These are phyloP conservation scores for Paraconiothyrium sp. DNA, from an alignment of 2,329 filamentous ascomycete species.

Conservation along the genomic window DNA sequence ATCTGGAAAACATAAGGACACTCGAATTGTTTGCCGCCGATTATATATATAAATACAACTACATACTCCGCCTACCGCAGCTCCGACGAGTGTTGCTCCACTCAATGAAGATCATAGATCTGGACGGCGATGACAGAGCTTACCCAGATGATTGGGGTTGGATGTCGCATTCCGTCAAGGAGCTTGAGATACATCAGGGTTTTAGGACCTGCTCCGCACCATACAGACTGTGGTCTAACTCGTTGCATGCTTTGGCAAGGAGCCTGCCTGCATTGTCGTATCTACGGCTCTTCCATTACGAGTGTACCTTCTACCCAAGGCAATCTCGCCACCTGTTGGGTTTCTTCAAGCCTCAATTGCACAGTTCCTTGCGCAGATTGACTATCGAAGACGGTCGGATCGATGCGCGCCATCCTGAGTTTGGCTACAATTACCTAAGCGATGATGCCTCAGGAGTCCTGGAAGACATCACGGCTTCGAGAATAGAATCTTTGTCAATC, in stretches of 20 bases:
- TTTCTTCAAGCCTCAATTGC: constrained; percentile 13
- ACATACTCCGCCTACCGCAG: constrained; percentile 19
- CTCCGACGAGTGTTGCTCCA: constrained; percentile 14
- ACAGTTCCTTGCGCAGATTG: constrained; percentile 12
- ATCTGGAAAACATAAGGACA: constrained; percentile 12
- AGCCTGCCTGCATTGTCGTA: constrained; percentile 15
- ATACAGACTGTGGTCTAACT: constrained; percentile 7
- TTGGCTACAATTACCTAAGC: neutral
- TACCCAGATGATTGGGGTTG: constrained; percentile 19
- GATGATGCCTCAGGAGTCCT: constrained; percentile 2
- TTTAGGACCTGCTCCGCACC: neutral
- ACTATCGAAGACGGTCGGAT: constrained; percentile 8
- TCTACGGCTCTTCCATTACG: constrained; percentile 14
- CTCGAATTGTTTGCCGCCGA: constrained; percentile 16
- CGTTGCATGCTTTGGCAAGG: constrained; percentile 13
- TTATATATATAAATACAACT: constrained; percentile 18
- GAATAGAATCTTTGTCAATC: constrained; percentile 7
- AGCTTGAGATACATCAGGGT: constrained; percentile 16
- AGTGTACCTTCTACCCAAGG: constrained; percentile 1
- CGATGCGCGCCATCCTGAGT: neutral
- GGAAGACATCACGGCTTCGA: constrained; percentile 3
- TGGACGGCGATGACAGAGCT: constrained; percentile 9
- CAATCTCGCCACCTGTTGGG: neutral
- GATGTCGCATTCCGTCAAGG: constrained; percentile 17
- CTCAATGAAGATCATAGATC: constrained; percentile 7